Evolutionary conservation across 331 rosid species (phyloP).

Genomic region (Malus hybrid): DNA sequence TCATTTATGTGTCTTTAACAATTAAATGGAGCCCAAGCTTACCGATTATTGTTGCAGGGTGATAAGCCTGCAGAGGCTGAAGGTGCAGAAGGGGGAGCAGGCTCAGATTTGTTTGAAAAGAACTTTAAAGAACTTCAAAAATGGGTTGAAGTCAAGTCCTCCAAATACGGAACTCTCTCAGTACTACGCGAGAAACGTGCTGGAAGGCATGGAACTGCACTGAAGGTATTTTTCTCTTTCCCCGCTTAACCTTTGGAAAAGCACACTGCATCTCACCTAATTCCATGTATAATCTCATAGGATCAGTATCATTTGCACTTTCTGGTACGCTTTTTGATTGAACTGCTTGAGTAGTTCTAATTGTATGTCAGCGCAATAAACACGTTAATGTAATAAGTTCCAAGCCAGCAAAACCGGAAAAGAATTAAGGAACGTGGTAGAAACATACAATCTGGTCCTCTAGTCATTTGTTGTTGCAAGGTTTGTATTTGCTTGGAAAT

Average conservation of each 20-base stretch:
- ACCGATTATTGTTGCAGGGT: slow-evolving; percentile 31
- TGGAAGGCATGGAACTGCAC: slow-evolving; percentile 77
- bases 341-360: neutral
- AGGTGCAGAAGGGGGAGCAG: slow-evolving; percentile 28
- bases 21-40: neutral
- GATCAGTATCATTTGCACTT: neutral
- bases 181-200: slow-evolving; percentile 64
- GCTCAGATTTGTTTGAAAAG: slow-evolving; percentile 46
- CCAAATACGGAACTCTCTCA: slow-evolving; percentile 64
- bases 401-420: neutral
- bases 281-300: neutral
- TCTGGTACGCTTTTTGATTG: neutral
- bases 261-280: neutral
- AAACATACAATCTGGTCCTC: neutral
- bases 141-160: slow-evolving; percentile 80
- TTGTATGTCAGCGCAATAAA: neutral
- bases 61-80: slow-evolving; percentile 27
- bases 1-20: neutral
- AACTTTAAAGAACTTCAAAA: slow-evolving; percentile 73
- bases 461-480: neutral
- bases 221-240: slow-evolving; percentile 52
- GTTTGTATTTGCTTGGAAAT: neutral
- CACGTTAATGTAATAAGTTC: neutral
- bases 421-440: neutral
- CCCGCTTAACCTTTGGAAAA: neutral